These are phyloP conservation scores for Pestalotiopsis sp. DNA, from an alignment of 2,329 filamentous ascomycete species.

Conservation along the genomic window DNA sequence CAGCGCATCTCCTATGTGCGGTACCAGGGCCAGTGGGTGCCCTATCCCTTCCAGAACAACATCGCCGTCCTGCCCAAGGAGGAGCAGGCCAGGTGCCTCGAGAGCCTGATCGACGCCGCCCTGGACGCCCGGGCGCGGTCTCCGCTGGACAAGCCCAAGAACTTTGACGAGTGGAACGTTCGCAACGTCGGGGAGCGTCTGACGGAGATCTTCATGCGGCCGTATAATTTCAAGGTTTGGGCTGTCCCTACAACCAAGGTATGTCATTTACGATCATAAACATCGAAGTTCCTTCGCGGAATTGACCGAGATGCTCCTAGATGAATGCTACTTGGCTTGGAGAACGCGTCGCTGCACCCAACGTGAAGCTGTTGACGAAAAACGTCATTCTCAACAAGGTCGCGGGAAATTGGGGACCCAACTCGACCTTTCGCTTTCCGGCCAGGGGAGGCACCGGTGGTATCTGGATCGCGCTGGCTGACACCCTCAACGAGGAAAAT, in stretches of 20 bases:
- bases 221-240: conserved; percentile 99
- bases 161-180: conserved; percentile 98
- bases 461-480: conserved; percentile 97
- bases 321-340: conserved; percentile 99
- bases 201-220: conserved; percentile 96
- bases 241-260: conserved; percentile 96
- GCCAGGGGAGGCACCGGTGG: conserved; percentile 93
- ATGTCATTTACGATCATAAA: conserved; percentile 30
- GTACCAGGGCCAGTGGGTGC: conserved; percentile 94
- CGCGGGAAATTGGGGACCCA: conserved; percentile 96
- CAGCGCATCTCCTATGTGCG: conserved; percentile 99
- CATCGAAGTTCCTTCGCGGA: background rate
- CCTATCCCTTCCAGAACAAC: conserved; percentile 99
- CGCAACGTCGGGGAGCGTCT: conserved; percentile 88
- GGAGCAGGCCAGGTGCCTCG: conserved; percentile 91
- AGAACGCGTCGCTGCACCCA: conserved; percentile 95
- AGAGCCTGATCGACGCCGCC: conserved; percentile 93
- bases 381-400: conserved; percentile 96
- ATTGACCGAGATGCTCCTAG: conserved; percentile 45
- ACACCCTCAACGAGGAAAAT: conserved; percentile 90
- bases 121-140: conserved; percentile 77
- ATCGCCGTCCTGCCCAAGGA: conserved; percentile 97
- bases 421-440: conserved; percentile 97
- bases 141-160: conserved; percentile 84
- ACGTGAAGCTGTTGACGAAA: conserved; percentile 89